A percentile compares a stretch with the other conserved stretches of the same genome.
phyloP scores from a whole-genome alignment of 345 rosid species.

The Ceriops zippeliana region DNA sequence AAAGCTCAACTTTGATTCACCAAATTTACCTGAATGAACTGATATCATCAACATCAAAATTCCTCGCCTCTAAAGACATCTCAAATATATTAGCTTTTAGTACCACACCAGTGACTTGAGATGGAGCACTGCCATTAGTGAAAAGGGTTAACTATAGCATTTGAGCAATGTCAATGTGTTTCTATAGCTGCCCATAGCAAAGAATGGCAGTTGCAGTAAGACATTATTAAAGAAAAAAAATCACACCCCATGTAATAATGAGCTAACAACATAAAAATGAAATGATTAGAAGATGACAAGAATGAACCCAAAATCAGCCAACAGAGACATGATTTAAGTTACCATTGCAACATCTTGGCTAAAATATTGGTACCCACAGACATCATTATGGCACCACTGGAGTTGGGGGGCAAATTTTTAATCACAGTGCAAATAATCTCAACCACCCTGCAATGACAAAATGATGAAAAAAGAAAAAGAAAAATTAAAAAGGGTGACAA shows the following conservation, averaged over 20 bases:
- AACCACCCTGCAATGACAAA: conserved; percentile 52
- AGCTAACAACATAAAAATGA: neutral
- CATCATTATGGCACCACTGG: conserved; percentile 58
- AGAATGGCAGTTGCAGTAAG: too few relatives aligned
- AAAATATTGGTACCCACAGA: conserved; percentile 71
- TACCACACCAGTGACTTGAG: conserved; percentile 54
- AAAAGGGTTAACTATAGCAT: too few relatives aligned
- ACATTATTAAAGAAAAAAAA: too few relatives aligned
- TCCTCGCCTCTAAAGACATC: conserved; percentile 44
- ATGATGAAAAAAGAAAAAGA: too few relatives aligned
- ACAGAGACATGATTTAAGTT: conserved; percentile 17
- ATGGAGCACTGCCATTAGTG: conserved; percentile 57
- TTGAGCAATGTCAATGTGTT: too few relatives aligned
- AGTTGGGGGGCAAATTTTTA: conserved; percentile 49
- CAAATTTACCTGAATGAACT: conserved; percentile 57
- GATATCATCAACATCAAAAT: conserved; percentile 37
- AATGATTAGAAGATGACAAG: conserved; percentile 4
- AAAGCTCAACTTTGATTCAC: conserved; percentile 1
- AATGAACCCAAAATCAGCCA: neutral
- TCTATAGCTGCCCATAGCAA: too few relatives aligned
- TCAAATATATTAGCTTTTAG: conserved; percentile 66
- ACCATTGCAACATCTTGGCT: conserved; percentile 80
- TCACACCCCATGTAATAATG: too few relatives aligned
- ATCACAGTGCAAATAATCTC: conserved; percentile 67
- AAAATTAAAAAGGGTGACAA: neutral